Evolutionary conservation across 192 early-diverging fungal species (phyloP).

Genomic region (Jimgerdemannia flammicorona): DNA sequence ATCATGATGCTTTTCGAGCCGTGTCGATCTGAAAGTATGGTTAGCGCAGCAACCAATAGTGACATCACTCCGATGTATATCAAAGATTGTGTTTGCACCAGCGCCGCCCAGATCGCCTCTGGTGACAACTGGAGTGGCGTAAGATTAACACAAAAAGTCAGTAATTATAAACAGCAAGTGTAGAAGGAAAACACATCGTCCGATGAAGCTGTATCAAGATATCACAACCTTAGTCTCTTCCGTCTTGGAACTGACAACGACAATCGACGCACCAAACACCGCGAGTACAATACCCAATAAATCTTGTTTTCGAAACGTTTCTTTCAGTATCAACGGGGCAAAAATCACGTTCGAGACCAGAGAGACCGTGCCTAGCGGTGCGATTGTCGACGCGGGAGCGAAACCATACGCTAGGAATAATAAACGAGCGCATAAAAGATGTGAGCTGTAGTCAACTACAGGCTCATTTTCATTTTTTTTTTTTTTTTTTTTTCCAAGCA

Average conservation of each 20-base stretch:
- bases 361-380: conserved; percentile 70
- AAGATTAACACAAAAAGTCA: neutral
- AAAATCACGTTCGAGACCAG: conserved; percentile 67
- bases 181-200: neutral
- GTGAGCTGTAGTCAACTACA: neutral
- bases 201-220: neutral
- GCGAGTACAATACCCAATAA: conserved; percentile 57
- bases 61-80: conserved; percentile 50
- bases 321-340: conserved; percentile 65
- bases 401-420: conserved; percentile 66
- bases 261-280: conserved; percentile 57
- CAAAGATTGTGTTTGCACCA: conserved; percentile 45
- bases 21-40: conserved; percentile 38
- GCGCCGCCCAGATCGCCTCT: conserved; percentile 43
- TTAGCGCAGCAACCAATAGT: conserved; percentile 27
- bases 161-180: neutral
- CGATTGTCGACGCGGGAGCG: conserved; percentile 68
- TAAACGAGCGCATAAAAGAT: neutral
- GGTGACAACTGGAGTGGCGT: conserved; percentile 39
- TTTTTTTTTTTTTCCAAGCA: neutral
- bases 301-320: conserved; percentile 56
- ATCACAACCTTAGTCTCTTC: conserved; percentile 43
- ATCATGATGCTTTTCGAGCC: conserved; percentile 55
- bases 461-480: neutral
- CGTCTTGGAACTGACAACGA: conserved; percentile 58